These are phyloP conservation scores for Lipomyces spencermartinsiae DNA, from an alignment of 805 yeast species.

Conservation along the genomic window DNA sequence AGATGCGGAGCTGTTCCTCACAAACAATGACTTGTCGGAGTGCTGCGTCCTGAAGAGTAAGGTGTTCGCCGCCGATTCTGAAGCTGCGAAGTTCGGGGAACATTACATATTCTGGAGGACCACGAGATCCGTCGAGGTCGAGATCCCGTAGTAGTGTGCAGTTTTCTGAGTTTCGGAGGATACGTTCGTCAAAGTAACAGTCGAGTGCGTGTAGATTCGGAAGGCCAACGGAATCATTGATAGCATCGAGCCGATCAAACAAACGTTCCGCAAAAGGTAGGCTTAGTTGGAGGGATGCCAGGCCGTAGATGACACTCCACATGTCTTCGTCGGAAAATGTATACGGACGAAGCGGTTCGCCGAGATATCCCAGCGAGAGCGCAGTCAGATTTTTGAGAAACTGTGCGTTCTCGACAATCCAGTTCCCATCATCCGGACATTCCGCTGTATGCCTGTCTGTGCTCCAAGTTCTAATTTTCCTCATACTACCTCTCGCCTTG, in stretches of 20 bases:
- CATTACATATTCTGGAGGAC: slow-evolving; percentile 4
- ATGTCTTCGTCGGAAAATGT: background rate
- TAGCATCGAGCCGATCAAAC: background rate
- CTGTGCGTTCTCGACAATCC: background rate
- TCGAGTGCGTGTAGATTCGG: background rate
- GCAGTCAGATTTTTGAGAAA: background rate
- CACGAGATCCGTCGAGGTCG: background rate
- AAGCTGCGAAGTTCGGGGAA: slow-evolving; percentile 1
- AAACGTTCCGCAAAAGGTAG: background rate
- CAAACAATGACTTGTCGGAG: background rate
- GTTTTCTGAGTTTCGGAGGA: background rate
- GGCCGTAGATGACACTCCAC: background rate
- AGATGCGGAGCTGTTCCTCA: slow-evolving; percentile 2
- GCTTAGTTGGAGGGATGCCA: background rate
- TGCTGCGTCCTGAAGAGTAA: background rate
- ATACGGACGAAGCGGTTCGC: background rate
- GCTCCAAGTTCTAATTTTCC: slow-evolving; percentile 2
- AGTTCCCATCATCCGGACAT: slow-evolving; percentile 1
- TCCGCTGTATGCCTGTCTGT: background rate
- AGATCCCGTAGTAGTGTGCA: background rate
- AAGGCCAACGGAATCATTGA: background rate
- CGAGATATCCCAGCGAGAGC: background rate
- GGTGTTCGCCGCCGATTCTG: background rate
- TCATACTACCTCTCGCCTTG: background rate
- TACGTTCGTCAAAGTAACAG: slow-evolving; percentile 1